These are phyloP conservation scores for Kodamaea fungicola DNA, from an alignment of 1,139 yeast genomes.

Conservation along the genomic window DNA sequence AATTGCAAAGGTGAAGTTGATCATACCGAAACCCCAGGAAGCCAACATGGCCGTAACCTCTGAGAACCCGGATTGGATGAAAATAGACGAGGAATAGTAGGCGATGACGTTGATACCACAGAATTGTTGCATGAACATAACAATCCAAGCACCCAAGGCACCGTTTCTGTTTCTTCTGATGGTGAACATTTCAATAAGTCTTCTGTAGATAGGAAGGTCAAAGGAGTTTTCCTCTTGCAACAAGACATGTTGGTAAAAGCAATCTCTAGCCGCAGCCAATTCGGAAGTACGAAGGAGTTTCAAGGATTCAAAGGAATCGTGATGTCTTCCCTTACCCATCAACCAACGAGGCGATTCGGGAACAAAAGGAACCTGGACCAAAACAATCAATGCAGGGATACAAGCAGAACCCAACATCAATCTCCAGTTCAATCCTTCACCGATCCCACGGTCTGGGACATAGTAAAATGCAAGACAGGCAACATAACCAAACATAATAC, in stretches of 20 bases:
- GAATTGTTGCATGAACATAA: constrained; percentile 89
- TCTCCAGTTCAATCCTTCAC: constrained; percentile 65
- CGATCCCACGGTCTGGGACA: constrained; percentile 20
- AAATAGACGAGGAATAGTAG: constrained; percentile 72
- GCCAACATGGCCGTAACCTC: constrained; percentile 66
- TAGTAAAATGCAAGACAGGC: constrained; percentile 57
- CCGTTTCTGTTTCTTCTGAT: constrained; percentile 83
- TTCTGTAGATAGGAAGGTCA: constrained; percentile 49
- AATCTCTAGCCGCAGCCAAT: constrained; percentile 26
- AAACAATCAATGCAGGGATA: constrained; percentile 68
- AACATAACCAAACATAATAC: constrained; percentile 79
- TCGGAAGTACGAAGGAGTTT: constrained; percentile 15
- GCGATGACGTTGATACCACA: constrained; percentile 92
- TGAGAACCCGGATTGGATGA: constrained; percentile 62
- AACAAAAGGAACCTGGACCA: constrained; percentile 58
- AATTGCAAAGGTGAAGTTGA: constrained; percentile 75
- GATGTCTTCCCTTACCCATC: constrained; percentile 26
- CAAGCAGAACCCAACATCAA: constrained; percentile 77
- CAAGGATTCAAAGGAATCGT: constrained; percentile 21
- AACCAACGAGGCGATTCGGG: constrained; percentile 31
- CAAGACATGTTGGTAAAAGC: constrained; percentile 25
- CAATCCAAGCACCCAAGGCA: constrained; percentile 73
- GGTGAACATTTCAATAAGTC: constrained; percentile 55
- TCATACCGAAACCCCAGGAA: constrained; percentile 82
- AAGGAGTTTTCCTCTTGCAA: constrained; percentile 63